phyloP scores from a whole-genome alignment of 768 basidiomycete genomes.

The Kondoa subrosea region DNA sequence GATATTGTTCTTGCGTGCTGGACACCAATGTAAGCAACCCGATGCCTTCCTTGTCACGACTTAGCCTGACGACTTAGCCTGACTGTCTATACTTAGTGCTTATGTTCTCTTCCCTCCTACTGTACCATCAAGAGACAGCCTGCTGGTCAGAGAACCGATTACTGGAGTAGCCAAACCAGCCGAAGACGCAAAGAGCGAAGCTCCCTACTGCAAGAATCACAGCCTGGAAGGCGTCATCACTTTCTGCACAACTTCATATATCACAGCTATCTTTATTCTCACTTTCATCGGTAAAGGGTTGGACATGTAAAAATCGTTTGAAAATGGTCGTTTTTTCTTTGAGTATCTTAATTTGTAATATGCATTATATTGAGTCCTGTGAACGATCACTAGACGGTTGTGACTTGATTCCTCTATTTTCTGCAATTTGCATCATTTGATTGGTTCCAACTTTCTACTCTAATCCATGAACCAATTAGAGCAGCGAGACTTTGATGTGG shows the following conservation, averaged over 20 bases:
- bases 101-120: conserved; percentile 16
- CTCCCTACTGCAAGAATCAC: conserved; percentile 10
- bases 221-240: conserved; percentile 5
- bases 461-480: not conserved
- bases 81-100: not conserved
- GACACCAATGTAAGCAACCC: conserved; percentile 8
- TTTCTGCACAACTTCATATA: conserved; percentile 2
- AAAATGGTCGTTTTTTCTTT: too few species aligned
- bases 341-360: not conserved
- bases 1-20: conserved; percentile 6
- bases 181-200: not conserved
- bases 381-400: not conserved
- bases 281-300: conserved; percentile 20
- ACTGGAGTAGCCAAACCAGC: conserved; percentile 11
- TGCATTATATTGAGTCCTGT: too few species aligned
- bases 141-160: conserved; percentile 19
- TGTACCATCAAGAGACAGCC: conserved; percentile 12
- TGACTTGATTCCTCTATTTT: too few species aligned
- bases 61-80: conserved; percentile 1
- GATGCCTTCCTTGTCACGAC: not conserved
- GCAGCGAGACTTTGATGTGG: conserved; percentile 32
- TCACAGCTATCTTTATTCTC: conserved; percentile 7
- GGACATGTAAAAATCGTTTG: too few species aligned
- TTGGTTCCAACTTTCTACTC: too few species aligned
- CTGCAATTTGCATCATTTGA: too few species aligned